A percentile compares a stretch with the other conserved stretches of the same genome.
Evolutionary conservation across 257 asterid genomes (phyloP).

Genomic region (Ehretia macrophylla): DNA sequence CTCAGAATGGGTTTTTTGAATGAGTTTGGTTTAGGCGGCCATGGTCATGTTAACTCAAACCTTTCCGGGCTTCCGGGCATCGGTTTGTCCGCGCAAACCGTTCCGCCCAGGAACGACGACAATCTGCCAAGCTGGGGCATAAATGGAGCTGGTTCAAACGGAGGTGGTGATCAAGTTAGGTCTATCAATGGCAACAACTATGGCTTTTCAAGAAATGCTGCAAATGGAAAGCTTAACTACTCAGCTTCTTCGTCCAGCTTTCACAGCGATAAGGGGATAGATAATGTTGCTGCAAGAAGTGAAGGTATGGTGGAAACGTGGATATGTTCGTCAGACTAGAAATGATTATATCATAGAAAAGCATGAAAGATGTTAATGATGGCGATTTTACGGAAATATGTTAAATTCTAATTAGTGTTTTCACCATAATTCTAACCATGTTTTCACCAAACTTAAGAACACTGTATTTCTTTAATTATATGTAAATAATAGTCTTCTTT

Average conservation of each 20-base stretch:
- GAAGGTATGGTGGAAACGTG: conserved; percentile 71
- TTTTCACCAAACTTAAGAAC: conserved; percentile 23
- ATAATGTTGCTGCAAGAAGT: conserved; percentile 27
- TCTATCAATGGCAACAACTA: conserved; percentile 14
- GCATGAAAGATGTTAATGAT: conserved; percentile 18
- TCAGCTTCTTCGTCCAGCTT: conserved; percentile 22
- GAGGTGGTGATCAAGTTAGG: conserved; percentile 15
- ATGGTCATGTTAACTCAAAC: conserved; percentile 2
- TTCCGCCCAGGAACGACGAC: conserved; percentile 12
- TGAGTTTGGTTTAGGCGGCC: conserved; percentile 21
- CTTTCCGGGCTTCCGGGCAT: conserved; percentile 43
- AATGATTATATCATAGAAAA: conserved; percentile 36
- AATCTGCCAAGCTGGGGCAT: conserved; percentile 14
- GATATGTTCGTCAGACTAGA: conserved; percentile 62
- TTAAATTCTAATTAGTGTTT: neutral
- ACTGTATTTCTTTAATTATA: conserved; percentile 33
- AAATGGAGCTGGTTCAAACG: conserved; percentile 1
- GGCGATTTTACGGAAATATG: conserved; percentile 3
- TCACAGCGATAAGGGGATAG: conserved; percentile 29
- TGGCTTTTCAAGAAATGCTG: conserved; percentile 6
- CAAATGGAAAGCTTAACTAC: conserved; percentile 16
- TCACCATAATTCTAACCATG: conserved; percentile 25
- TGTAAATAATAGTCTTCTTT: conserved; percentile 44
- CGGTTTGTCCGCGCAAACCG: conserved; percentile 38
- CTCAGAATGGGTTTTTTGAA: conserved; percentile 20